phyloP scores from a whole-genome alignment of 441 rosid species.

The Adansonia grandidieri region DNA sequence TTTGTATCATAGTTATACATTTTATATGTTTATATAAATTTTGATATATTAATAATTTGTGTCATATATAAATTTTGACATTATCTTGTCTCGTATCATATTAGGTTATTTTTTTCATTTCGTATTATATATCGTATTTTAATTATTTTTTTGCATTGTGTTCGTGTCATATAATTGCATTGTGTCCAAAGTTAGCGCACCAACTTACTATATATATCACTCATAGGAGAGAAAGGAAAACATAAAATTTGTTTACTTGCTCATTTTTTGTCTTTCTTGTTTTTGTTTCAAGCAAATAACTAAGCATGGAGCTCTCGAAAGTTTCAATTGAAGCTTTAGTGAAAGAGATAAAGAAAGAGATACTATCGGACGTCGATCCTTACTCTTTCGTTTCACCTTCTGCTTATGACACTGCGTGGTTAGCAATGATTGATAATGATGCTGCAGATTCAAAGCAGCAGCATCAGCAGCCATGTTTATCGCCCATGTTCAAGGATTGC shows the following conservation, averaged over 20 bases:
- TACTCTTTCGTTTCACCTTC: constrained; percentile 51
- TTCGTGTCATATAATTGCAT: too few species aligned
- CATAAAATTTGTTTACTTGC: too few species aligned
- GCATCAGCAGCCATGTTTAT: not conserved
- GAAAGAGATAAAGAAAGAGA: constrained; percentile 41
- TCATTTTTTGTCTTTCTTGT: not conserved
- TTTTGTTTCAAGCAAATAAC: not conserved
- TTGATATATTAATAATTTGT: too few species aligned
- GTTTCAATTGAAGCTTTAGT: constrained; percentile 36
- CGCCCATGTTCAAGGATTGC: constrained; percentile 56
- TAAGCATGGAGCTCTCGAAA: constrained; percentile 27
- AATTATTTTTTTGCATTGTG: too few species aligned
- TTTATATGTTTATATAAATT: too few species aligned
- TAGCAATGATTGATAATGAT: constrained; percentile 48
- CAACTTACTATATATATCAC: too few species aligned
- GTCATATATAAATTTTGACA: too few species aligned
- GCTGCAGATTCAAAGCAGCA: constrained; percentile 16
- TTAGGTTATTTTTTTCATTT: too few species aligned
- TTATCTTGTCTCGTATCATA: too few species aligned
- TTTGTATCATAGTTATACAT: too few species aligned
- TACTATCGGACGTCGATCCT: constrained; percentile 30
- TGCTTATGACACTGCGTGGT: constrained; percentile 75
- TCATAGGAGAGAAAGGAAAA: not conserved
- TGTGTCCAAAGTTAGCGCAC: too few species aligned
- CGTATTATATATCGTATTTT: too few species aligned